Evolutionary conservation across 345 rosid species (phyloP).

Genomic region (Boechera stricta): DNA sequence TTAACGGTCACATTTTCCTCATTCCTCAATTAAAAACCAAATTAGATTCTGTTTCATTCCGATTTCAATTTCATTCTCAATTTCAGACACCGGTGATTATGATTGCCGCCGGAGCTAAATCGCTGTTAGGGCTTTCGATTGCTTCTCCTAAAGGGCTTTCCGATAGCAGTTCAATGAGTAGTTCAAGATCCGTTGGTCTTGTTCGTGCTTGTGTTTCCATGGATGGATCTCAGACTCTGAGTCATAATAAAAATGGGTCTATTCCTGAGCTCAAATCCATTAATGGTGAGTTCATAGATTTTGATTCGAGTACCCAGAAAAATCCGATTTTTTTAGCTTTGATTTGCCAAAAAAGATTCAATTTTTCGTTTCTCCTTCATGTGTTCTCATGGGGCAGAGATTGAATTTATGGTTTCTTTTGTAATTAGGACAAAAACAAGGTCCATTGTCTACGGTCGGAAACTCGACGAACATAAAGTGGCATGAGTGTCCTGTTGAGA

Average conservation of each 20-base stretch:
- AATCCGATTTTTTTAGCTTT: not conserved
- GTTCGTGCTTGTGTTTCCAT: conserved; percentile 47
- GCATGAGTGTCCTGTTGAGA: conserved; percentile 74
- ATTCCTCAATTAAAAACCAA: conserved; percentile 20
- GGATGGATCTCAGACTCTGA: conserved; percentile 43
- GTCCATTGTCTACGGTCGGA: conserved; percentile 54
- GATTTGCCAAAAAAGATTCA: not conserved
- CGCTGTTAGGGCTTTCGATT: conserved; percentile 38
- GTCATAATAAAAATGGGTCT: conserved; percentile 40
- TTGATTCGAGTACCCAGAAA: conserved; percentile 1
- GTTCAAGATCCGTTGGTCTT: conserved; percentile 39
- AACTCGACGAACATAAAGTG: conserved; percentile 74
- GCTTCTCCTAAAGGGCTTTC: conserved; percentile 28
- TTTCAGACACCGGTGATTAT: not conserved
- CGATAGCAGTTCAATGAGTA: not conserved
- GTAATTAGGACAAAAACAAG: conserved; percentile 55
- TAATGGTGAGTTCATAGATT: conserved; percentile 38
- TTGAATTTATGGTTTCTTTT: not conserved
- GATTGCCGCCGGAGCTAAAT: conserved; percentile 44
- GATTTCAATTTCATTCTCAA: not conserved
- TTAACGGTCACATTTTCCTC: conserved; percentile 43
- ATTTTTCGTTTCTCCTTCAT: not conserved
- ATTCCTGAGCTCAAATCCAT: conserved; percentile 34
- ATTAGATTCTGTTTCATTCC: not conserved
- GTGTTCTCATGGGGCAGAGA: not conserved